Conservation (phyloP, 805 yeast genomes). For the Candida nanaspora region DNA sequence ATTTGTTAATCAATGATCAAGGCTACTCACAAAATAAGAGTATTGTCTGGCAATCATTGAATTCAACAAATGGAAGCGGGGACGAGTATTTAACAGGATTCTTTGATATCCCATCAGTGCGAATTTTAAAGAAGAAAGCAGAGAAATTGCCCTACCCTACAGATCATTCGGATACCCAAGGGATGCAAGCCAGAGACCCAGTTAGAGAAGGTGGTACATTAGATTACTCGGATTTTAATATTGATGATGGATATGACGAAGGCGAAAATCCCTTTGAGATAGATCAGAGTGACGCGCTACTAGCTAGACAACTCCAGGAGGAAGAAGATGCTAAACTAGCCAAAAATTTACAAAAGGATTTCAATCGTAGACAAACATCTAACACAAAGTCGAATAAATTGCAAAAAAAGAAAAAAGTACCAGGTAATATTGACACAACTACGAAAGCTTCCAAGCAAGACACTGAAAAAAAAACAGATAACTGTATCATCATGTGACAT, state of each 20-base stretch:
- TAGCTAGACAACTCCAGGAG: not conserved
- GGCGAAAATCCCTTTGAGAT: slow-evolving; percentile 9
- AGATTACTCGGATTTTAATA: slow-evolving; percentile 10
- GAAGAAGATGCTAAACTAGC: slow-evolving; percentile 19
- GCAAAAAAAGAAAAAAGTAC: slow-evolving; percentile 11
- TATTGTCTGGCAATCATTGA: slow-evolving; percentile 81
- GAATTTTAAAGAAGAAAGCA: slow-evolving; percentile 1
- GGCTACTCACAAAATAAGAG: slow-evolving; percentile 42
- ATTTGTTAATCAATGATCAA: slow-evolving; percentile 64
- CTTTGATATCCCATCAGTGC: slow-evolving; percentile 32
- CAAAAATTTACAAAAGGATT: slow-evolving; percentile 24
- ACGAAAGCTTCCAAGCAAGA: too few species aligned
- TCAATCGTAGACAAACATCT: too few species aligned
- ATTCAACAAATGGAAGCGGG: slow-evolving; percentile 58
- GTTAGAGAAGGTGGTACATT: not conserved
- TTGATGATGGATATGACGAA: slow-evolving; percentile 12
- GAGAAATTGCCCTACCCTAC: too few species aligned
- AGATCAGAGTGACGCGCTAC: not conserved
- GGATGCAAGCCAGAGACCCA: not conserved
- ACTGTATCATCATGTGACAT: not conserved
- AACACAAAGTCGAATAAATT: too few species aligned
- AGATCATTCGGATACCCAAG: too few species aligned
- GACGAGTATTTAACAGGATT: slow-evolving; percentile 65
- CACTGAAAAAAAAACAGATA: too few species aligned
- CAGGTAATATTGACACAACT: not conserved